Evolutionary conservation across 139 green algal species (phyloP), one percentile per base, ranked within the genome.

Genomic region (Limnomonas spitsbergensis): DNA sequence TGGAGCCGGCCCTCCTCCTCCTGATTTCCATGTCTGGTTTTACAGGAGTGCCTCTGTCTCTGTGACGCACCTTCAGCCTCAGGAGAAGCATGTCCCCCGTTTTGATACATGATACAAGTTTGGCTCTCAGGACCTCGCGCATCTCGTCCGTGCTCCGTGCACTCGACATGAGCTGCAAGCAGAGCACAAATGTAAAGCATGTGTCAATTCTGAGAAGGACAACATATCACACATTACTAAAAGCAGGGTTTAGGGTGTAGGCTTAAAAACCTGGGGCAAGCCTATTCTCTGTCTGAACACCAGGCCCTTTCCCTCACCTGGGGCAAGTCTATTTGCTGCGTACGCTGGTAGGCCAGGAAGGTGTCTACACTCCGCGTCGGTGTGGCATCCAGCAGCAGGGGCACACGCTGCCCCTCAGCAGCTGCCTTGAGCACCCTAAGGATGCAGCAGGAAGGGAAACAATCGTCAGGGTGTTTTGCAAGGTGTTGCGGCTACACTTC

Each of bases 331-430:
- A 69, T 69, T 27, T 38, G 56, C 67, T 74, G 67, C 35, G 67
- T 74, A 34, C n/a, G 67, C 67, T 74, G 67, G n/a, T 74, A 74
- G 4, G 67, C 9, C 34, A 74, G 67, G 67, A 74, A 74, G 34
- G 67, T 74, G 67, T 74, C 67, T 3, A 74, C 67, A 6, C 35
- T 42, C 32, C 27, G 34, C 34, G 40, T 34, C 4, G 67, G 4
- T 26, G 67, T 74, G 34, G 35, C 20, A 26, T 74, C 67, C 3
- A 74, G 67, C 34, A 74, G 34, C n/a, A 74, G 27, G 7, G 67
- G 67, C 35, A 69, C 56, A 27, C 6, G 56, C 20, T 4, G n/a
- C 26, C 14, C 20, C 56, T 69, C 56, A 54, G 42, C 42, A 54
- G 42, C 42, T 27, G 6, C 42, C 7, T 54, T 54, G 42, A 54